Base-by-base conservation (phyloP, 805 yeast species). In the Wickerhamomyces queroliae region DNA sequence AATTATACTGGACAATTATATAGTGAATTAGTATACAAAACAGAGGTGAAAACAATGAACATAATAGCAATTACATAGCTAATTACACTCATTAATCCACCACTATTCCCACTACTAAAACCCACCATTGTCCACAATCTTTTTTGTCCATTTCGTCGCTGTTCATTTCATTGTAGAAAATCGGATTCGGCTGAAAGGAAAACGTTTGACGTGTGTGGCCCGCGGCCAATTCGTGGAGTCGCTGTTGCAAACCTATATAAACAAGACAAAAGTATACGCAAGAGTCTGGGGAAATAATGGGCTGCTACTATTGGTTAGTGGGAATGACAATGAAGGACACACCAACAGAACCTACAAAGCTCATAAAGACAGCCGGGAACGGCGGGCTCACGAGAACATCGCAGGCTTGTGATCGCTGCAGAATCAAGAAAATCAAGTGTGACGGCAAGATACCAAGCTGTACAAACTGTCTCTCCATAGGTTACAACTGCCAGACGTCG, bases 321-420 rank as follows among this genome's bases (percentile, higher is more conserved):
- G 11, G 11, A 23, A 23, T 8, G 25, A 11, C 10, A 23, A 23
- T 23, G 8, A 11, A 8, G 11, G 8, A 8, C 11, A 23, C 11
- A 23, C 11, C 25, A 8, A 23, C 25, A 23, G 33, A 35, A 16
- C 20, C 27, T 12, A 33, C 35, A 9, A 55, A 52, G 38, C 52
- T 56, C 13, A 55, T 52, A 49, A 53, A 55, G 46, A 42, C 52
- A 33, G 45, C 47, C 37, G 48, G 47, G 11, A 59, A 41, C 35
- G 43, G 38, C 29, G 49, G 36, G 39, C 48, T 37, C 44, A 55
- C 69, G 5, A 57, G 91, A 44, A 80, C 81, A 3, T 74, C 83
- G 2, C 93, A 84, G 58, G 93, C 93, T 2, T 84, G 95, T 61
- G 93, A 84, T 57, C 64, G 93, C 25, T 84, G 93, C 51, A 66